Evolutionary conservation across 75 land plant species (phyloP).

Genomic region (Picea glauca): DNA sequence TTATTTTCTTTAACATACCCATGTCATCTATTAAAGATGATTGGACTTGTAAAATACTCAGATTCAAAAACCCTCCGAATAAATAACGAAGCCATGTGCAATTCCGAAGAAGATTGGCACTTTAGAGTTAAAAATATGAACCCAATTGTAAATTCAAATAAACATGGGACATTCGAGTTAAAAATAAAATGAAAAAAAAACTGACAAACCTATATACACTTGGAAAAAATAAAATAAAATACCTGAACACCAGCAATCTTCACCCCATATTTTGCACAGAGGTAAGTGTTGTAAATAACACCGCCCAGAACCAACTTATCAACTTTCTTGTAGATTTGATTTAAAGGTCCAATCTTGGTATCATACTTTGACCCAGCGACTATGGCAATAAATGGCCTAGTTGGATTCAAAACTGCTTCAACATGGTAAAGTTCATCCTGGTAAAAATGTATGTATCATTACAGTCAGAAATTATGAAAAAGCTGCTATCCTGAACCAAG

Average conservation of each 20-base stretch:
- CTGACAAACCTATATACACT: background rate
- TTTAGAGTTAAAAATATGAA: too few relatives aligned
- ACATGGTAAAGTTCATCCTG: conserved; percentile 45
- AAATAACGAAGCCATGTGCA: too few relatives aligned
- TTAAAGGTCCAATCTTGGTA: conserved; percentile 50
- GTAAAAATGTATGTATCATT: background rate
- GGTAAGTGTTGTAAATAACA: conserved; percentile 45
- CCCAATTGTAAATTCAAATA: background rate
- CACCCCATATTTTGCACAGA: conserved; percentile 51
- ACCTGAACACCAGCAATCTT: conserved; percentile 55
- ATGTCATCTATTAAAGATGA: too few relatives aligned
- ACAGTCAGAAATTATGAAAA: too few relatives aligned
- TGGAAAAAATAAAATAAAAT: too few relatives aligned
- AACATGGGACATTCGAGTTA: background rate
- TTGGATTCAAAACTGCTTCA: conserved; percentile 31
- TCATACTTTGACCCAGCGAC: conserved; percentile 56
- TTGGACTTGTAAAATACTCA: too few relatives aligned
- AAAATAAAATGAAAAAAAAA: background rate
- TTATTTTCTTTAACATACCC: too few relatives aligned
- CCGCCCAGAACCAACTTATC: conserved; percentile 49
- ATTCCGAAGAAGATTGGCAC: too few relatives aligned
- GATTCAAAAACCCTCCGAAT: too few relatives aligned
- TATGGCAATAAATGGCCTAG: conserved; percentile 37
- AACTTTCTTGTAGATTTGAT: conserved; percentile 41
- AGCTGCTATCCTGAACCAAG: too few relatives aligned